Evolutionary conservation across 345 rosid genomes (phyloP), one percentile per base, ranked within the genome.

Genomic region (Camelina hispida): DNA sequence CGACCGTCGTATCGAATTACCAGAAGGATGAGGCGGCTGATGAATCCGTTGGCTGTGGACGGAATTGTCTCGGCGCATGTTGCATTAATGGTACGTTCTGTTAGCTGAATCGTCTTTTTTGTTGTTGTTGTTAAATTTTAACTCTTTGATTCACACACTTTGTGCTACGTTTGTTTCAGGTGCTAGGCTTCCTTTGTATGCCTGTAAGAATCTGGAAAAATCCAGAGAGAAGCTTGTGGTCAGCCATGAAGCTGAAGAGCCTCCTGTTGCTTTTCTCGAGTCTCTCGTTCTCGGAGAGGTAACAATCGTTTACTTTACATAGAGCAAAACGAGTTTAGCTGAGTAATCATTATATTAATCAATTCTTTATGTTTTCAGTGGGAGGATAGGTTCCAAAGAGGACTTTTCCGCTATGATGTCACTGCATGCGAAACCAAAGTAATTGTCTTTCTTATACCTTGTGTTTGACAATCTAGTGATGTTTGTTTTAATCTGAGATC

Each of bases 371-470:
- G 66, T 61, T 34, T 11, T n/a, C 11, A 78, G 78, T 96, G 99
- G 99, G 99, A 96, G 84, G 96, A 93, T 11, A 90, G 99, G 54
- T 60, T 88, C 85, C 94, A 86, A 77, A 87, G 86, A 79, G 98
- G 99, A n/a, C 93, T 93, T 28, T 96, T 96, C 74, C 99, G 96
- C 57, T 96, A 96, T 35, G 99, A 96, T 78, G 98, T 96, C 56
- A 91, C 98, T 7, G 88, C 97, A 71, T 90, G 98, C 40, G 94
- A 96, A 80, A 92, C 99, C 81, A 96, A 93, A 90, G 99, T 90
- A 53, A 69, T 44, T 60, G 20, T 43, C 20, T 56, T 32, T 54
- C 8, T 28, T 38, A 23, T 38, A 6, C 6, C 53, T 53, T 62
- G 10, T 62, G 10, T 62, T 46, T 62, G 1, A 35, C 32, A 55